A percentile compares a stretch with the other conserved stretches of the same genome.
Evolutionary conservation across 257 asterid genomes (phyloP).

Genomic region (Nicotiana otophora): DNA sequence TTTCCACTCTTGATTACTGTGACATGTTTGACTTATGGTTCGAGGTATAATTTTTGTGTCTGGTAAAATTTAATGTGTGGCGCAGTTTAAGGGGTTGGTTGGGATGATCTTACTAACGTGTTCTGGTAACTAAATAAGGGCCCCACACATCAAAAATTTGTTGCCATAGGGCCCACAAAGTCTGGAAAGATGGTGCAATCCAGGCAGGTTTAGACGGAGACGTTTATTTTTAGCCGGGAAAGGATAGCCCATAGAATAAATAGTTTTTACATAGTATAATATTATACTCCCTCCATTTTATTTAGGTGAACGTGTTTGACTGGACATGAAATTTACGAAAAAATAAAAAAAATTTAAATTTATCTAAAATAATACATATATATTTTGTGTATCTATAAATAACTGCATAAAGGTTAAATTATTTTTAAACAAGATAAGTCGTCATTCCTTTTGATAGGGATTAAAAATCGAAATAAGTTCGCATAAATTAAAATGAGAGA

Average conservation of each 20-base stretch:
- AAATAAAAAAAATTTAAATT: too few species aligned
- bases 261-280: too few species aligned
- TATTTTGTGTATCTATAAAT: too few species aligned
- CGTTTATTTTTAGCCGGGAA: background rate
- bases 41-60: background rate
- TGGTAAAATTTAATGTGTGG: conserved; percentile 10
- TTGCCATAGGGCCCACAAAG: conserved; percentile 5
- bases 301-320: too few species aligned
- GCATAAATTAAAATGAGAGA: too few species aligned
- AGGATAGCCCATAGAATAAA: too few species aligned
- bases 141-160: background rate
- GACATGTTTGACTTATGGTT: background rate
- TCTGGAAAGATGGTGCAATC: conserved; percentile 15
- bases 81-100: conserved; percentile 8
- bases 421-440: too few species aligned
- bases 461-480: too few species aligned
- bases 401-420: too few species aligned
- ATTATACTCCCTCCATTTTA: fast-evolving
- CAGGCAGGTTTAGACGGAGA: conserved; percentile 21
- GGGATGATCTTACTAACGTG: conserved; percentile 26
- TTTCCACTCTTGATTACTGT: background rate
- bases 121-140: conserved; percentile 13
- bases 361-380: too few species aligned
- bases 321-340: fast-evolving
- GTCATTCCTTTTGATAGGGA: too few species aligned